Percentiles rank a stretch among this genome's conserved stretches.
phyloP scores from a whole-genome alignment of 306 rosid genomes.

The Fragaria ananassa region DNA sequence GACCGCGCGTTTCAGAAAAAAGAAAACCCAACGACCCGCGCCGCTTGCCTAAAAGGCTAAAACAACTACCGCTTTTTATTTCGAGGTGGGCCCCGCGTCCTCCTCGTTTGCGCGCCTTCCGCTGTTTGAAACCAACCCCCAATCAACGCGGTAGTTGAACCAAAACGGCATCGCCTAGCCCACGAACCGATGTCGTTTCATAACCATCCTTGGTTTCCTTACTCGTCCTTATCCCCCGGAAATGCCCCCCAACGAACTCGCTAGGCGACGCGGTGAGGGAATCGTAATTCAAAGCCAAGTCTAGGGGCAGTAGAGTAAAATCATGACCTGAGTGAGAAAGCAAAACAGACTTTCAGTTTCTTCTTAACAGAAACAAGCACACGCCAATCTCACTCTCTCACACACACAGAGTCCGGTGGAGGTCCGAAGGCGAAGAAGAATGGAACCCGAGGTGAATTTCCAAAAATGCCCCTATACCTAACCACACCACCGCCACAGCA shows the following conservation, averaged over 20 bases:
- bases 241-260: conserved; percentile 3
- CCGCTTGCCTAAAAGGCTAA: not conserved
- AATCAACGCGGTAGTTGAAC: not conserved
- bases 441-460: conserved; percentile 42
- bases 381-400: not conserved
- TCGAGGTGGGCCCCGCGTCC: not conserved
- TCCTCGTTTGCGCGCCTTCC: conserved; percentile 15
- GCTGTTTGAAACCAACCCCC: not conserved
- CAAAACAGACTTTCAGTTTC: conserved; percentile 11
- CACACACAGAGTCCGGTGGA: not conserved
- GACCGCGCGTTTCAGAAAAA: conserved; percentile 2
- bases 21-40: not conserved
- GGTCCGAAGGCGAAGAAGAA: not conserved
- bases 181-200: conserved; percentile 4
- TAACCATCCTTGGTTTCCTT: not conserved
- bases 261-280: not conserved
- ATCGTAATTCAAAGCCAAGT: not conserved
- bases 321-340: not conserved
- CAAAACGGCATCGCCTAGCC: conserved; percentile 23
- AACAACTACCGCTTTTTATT: not conserved
- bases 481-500: not conserved
- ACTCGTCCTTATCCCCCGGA: not conserved
- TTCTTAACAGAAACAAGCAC: conserved; percentile 18
- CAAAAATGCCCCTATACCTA: not conserved
- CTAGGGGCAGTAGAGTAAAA: conserved; percentile 29